Conservation (phyloP, 345 rosid genomes). For the Euphorbia lathyris region DNA sequence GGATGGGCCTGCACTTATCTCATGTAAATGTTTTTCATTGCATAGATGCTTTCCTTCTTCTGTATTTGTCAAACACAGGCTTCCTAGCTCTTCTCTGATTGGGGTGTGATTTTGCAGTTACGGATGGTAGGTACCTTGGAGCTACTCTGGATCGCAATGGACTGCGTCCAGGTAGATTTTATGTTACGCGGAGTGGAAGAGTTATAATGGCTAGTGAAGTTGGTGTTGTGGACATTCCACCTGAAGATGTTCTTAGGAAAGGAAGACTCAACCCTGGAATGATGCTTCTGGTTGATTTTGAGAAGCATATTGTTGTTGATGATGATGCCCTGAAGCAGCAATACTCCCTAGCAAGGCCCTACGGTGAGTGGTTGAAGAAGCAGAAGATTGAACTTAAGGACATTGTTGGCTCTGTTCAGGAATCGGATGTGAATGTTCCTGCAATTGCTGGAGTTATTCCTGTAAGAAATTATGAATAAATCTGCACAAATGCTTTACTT, state of each 20-base stretch:
- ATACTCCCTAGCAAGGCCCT: constrained; percentile 84
- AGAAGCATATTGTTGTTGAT: constrained; percentile 89
- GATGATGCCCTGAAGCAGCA: constrained; percentile 95
- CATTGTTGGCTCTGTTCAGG: constrained; percentile 64
- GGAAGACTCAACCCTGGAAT: constrained; percentile 99
- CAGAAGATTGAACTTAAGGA: constrained; percentile 82
- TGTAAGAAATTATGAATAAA: constrained; percentile 38
- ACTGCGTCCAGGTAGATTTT: constrained; percentile 96
- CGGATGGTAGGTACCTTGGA: constrained; percentile 98
- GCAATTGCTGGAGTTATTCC: constrained; percentile 60
- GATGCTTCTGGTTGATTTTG: constrained; percentile 99
- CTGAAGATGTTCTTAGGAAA: constrained; percentile 90
- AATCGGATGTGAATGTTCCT: constrained; percentile 56
- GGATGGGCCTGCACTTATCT: constrained; percentile 99
- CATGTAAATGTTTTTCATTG: constrained; percentile 54
- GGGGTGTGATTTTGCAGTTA: constrained; percentile 52
- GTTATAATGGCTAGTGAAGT: constrained; percentile 99
- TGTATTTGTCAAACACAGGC: neutral
- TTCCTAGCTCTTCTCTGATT: constrained; percentile 11
- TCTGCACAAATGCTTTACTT: neutral
- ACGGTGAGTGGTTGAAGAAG: constrained; percentile 86
- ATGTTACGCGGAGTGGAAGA: constrained; percentile 79
- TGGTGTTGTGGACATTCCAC: constrained; percentile 91
- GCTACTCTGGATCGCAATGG: constrained; percentile 99
- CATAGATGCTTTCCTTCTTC: neutral